Percentiles rank a stretch among this genome's conserved stretches.
These are phyloP conservation scores for Yamadazyma insecticola DNA, from an alignment of 805 yeast species.

Conservation along the genomic window DNA sequence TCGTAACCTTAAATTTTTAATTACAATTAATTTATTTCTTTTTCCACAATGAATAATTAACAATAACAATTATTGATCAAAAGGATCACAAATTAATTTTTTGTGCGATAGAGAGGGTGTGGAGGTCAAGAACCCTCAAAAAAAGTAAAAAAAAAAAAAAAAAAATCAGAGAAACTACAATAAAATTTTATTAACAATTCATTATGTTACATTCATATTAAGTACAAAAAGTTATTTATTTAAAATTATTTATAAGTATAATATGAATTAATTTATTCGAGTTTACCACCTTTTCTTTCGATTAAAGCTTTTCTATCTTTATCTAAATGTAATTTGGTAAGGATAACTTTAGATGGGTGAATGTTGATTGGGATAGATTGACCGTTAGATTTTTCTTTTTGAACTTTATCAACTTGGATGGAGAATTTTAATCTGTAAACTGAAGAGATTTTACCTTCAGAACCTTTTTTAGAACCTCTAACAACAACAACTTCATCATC, in stretches of 20 bases:
- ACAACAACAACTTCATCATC: constrained; percentile 93
- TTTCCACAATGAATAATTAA: too few species aligned
- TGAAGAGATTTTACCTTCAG: constrained; percentile 95
- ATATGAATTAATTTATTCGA: constrained; percentile 53
- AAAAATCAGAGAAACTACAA: too few species aligned
- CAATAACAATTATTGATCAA: too few species aligned
- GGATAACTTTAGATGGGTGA: constrained; percentile 98
- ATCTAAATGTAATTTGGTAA: constrained; percentile 97
- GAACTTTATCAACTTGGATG: constrained; percentile 93
- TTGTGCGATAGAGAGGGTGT: too few species aligned
- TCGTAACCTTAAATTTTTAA: too few species aligned
- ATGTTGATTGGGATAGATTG: constrained; percentile 95
- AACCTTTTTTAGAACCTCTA: constrained; percentile 99
- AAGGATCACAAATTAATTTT: too few species aligned
- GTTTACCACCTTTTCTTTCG: constrained; percentile 96
- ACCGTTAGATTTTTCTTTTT: constrained; percentile 97
- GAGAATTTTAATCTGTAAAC: constrained; percentile 99
- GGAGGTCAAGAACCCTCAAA: too few species aligned
- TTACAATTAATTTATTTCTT: too few species aligned
- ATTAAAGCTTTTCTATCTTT: constrained; percentile 98
- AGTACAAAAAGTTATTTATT: constrained; percentile 1
- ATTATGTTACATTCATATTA: constrained; percentile 10
- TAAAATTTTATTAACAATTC: too few species aligned
- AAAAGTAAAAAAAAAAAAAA: too few species aligned
- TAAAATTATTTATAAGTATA: constrained; percentile 2